Conservation (phyloP, 1,139 yeast species). For the Hansenula lynferdii region DNA sequence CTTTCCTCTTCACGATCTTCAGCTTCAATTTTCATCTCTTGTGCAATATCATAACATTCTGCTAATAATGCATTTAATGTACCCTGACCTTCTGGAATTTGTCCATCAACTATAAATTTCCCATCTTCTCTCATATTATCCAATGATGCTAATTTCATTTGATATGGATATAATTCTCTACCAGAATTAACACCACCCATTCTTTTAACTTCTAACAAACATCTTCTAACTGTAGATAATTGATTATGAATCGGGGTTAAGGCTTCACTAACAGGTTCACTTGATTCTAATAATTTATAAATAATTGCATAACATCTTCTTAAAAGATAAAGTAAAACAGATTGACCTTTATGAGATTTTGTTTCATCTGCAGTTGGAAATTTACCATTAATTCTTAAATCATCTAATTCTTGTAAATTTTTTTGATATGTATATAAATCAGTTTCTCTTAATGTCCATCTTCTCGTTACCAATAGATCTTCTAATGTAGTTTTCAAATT, state of each 20-base stretch:
- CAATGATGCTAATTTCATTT: constrained; percentile 84
- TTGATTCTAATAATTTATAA: constrained; percentile 81
- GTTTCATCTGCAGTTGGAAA: constrained; percentile 32
- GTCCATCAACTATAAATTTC: constrained; percentile 79
- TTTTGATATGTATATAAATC: constrained; percentile 83
- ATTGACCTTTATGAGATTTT: constrained; percentile 43
- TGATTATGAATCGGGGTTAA: constrained; percentile 92
- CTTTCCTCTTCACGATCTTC: constrained; percentile 45
- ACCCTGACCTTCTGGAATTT: constrained; percentile 97
- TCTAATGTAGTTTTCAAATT: constrained; percentile 71
- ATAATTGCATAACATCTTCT: constrained; percentile 88
- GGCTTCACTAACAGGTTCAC: constrained; percentile 94
- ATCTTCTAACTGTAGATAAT: constrained; percentile 82
- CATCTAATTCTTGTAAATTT: constrained; percentile 67
- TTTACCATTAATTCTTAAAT: constrained; percentile 53
- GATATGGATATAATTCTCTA: constrained; percentile 91
- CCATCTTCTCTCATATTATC: constrained; percentile 89
- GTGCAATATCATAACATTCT: constrained; percentile 89
- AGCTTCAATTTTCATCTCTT: constrained; percentile 84
- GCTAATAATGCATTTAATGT: constrained; percentile 84
- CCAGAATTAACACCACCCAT: constrained; percentile 86
- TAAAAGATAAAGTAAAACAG: constrained; percentile 69
- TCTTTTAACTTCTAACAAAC: constrained; percentile 82
- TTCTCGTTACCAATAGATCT: constrained; percentile 78
- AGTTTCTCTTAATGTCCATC: constrained; percentile 96